A percentile compares a stretch with the other conserved stretches of the same genome.
Evolutionary conservation across 192 early-diverging fungal species (phyloP).

Genomic region (Phlyctochytrium arcticum): DNA sequence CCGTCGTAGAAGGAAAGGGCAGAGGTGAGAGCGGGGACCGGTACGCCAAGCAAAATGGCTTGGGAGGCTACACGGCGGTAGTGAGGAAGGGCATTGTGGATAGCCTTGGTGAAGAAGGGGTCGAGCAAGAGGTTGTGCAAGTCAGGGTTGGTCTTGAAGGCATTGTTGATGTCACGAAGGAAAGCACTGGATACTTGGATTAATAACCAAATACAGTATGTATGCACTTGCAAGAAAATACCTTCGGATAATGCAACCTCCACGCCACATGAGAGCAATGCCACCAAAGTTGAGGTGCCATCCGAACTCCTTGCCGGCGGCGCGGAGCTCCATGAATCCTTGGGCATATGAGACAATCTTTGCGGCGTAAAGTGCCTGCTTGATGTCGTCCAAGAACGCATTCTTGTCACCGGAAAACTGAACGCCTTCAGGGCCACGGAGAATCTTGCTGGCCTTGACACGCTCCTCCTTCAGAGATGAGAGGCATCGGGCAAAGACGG

Average conservation of each 20-base stretch:
- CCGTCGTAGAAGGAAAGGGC: slow-evolving; percentile 98
- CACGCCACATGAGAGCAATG: slow-evolving; percentile 99
- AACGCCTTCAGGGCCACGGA: slow-evolving; percentile 65
- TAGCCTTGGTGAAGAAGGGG: slow-evolving; percentile 93
- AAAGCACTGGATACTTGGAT: slow-evolving; percentile 55
- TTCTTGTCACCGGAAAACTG: slow-evolving; percentile 83
- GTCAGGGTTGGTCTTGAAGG: slow-evolving; percentile 81
- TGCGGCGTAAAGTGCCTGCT: slow-evolving; percentile 91
- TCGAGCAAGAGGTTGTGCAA: slow-evolving; percentile 92
- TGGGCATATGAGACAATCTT: slow-evolving; percentile 99
- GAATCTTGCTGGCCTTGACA: slow-evolving; percentile 80
- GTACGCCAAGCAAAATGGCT: slow-evolving; percentile 78
- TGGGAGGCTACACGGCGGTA: slow-evolving; percentile 88
- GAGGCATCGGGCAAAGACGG: slow-evolving; percentile 95
- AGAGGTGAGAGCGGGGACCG: slow-evolving; percentile 82
- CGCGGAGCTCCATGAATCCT: slow-evolving; percentile 98
- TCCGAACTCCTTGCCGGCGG: slow-evolving; percentile 83
- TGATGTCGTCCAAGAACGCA: slow-evolving; percentile 82
- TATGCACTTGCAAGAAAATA: neutral
- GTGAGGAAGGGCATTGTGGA: slow-evolving; percentile 73
- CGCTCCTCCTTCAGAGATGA: slow-evolving; percentile 97
- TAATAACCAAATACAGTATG: neutral
- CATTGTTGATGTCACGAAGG: slow-evolving; percentile 95
- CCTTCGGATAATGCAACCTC: slow-evolving; percentile 97
- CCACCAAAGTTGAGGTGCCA: slow-evolving; percentile 98